Conservation (phyloP, 805 yeast species). For the Metschnikowia rubicola region DNA sequence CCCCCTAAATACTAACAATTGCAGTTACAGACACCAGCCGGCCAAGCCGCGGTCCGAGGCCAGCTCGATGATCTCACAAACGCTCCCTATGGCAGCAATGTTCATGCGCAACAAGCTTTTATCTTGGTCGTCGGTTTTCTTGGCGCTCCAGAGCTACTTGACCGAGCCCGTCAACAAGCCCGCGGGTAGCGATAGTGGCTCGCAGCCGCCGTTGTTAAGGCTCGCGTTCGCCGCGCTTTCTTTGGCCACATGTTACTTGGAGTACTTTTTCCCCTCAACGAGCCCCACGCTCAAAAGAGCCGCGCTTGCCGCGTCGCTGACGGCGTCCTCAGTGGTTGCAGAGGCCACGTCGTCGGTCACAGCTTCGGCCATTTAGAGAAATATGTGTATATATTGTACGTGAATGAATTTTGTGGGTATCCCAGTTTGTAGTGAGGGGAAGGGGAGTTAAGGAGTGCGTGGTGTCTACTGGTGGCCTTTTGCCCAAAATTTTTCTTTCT, state of each 20-base stretch:
- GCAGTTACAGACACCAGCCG: constrained; percentile 46
- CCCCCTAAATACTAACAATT: constrained; percentile 7
- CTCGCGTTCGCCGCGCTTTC: constrained; percentile 46
- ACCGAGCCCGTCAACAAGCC: constrained; percentile 40
- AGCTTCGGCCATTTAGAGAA: not conserved
- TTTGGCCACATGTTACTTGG: constrained; percentile 52
- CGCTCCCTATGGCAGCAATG: constrained; percentile 69
- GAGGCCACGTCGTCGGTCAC: constrained; percentile 12
- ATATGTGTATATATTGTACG: not conserved
- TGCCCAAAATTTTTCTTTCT: no score
- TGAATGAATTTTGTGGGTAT: not conserved
- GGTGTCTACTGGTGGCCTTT: no score
- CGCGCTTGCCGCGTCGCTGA: constrained; percentile 13
- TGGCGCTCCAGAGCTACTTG: constrained; percentile 47
- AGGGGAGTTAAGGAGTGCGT: no score
- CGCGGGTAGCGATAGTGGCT: constrained; percentile 17
- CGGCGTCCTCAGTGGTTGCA: constrained; percentile 13
- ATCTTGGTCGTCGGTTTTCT: constrained; percentile 54
- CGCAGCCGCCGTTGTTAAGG: constrained; percentile 48
- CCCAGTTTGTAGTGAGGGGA: no score
- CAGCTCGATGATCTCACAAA: constrained; percentile 47
- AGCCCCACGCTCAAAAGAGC: constrained; percentile 29
- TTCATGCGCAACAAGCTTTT: constrained; percentile 55
- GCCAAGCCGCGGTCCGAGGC: constrained; percentile 47
- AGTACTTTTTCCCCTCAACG: constrained; percentile 44